A percentile compares a stretch with the other conserved stretches of the same genome.
These are phyloP conservation scores for Kondoa malvinella DNA, from an alignment of 768 basidiomycete species.

Conservation along the genomic window DNA sequence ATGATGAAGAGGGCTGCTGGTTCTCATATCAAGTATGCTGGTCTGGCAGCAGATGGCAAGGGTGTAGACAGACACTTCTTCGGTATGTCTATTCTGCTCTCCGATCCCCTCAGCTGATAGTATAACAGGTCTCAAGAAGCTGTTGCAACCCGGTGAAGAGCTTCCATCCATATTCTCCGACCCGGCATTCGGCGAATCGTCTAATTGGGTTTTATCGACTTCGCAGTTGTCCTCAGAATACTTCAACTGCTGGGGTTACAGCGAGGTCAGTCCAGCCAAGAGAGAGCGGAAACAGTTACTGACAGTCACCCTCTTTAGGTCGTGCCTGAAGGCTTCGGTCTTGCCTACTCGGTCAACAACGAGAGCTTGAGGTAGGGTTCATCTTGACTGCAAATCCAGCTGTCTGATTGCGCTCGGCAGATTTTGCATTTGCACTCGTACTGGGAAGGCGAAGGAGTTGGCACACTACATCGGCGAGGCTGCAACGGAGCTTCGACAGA, in stretches of 20 bases:
- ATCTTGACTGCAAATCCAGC: background rate
- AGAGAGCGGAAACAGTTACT: background rate
- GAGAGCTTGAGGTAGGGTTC: conserved; percentile 44
- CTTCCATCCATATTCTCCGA: conserved; percentile 35
- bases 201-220: conserved; percentile 86
- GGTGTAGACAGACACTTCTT: conserved; percentile 93
- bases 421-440: conserved; percentile 21
- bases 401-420: background rate
- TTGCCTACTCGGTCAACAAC: conserved; percentile 76
- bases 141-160: conserved; percentile 53
- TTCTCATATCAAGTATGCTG: conserved; percentile 72
- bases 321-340: conserved; percentile 78
- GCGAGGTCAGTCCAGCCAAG: conserved; percentile 40
- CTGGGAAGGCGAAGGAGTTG: conserved; percentile 39
- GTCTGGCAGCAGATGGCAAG: conserved; percentile 82
- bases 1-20: conserved; percentile 39
- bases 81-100: conserved; percentile 30
- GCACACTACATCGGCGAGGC: conserved; percentile 59
- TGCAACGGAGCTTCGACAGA: conserved; percentile 53
- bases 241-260: conserved; percentile 93
- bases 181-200: conserved; percentile 46
- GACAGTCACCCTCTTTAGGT: conserved; percentile 38
- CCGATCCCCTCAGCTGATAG: background rate
- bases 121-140: conserved; percentile 49
- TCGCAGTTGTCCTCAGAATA: conserved; percentile 64